Percentiles rank a stretch among this genome's conserved stretches.
Conservation (phyloP, 2,329 filamentous ascomycete genomes). For the Paraphaeosphaeria sporulosa region DNA sequence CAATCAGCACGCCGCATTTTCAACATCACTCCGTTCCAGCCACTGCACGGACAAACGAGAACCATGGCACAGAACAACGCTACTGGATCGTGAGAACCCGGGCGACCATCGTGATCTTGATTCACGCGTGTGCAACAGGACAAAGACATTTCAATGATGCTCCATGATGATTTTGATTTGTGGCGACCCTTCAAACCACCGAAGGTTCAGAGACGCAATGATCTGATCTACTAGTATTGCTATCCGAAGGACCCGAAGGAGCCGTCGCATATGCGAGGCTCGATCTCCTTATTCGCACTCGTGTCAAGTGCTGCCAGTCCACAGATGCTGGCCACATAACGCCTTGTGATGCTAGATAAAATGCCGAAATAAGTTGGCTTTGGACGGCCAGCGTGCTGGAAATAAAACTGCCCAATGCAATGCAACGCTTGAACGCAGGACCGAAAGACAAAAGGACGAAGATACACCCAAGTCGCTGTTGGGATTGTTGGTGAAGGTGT, state of each 20-base stretch:
- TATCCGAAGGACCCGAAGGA: neutral
- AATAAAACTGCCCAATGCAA: slow-evolving; percentile 39
- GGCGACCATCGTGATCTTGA: no score
- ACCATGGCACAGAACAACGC: slow-evolving; percentile 1
- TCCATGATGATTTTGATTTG: neutral
- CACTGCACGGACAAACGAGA: neutral
- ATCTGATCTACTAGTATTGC: slow-evolving; percentile 8
- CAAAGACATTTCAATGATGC: neutral
- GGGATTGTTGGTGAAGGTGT: neutral
- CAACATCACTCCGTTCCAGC: slow-evolving; percentile 6
- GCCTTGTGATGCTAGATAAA: slow-evolving; percentile 26
- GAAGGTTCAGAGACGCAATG: neutral
- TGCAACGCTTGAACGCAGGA: slow-evolving; percentile 47
- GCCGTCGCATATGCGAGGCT: slow-evolving; percentile 4
- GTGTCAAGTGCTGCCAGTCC: neutral
- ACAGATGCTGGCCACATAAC: slow-evolving; percentile 10
- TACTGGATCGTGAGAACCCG: neutral
- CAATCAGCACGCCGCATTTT: neutral
- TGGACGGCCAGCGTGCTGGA: slow-evolving; percentile 23
- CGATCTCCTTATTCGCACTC: neutral
- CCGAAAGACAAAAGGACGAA: slow-evolving; percentile 25
- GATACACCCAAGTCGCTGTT: neutral
- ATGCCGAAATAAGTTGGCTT: slow-evolving; percentile 20
- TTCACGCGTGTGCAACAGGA: neutral
- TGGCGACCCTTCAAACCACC: neutral